Evolutionary conservation across 148 eudicot species (phyloP), one percentile per base, ranked within the genome.

Genomic region (Chenopodium suecicum): DNA sequence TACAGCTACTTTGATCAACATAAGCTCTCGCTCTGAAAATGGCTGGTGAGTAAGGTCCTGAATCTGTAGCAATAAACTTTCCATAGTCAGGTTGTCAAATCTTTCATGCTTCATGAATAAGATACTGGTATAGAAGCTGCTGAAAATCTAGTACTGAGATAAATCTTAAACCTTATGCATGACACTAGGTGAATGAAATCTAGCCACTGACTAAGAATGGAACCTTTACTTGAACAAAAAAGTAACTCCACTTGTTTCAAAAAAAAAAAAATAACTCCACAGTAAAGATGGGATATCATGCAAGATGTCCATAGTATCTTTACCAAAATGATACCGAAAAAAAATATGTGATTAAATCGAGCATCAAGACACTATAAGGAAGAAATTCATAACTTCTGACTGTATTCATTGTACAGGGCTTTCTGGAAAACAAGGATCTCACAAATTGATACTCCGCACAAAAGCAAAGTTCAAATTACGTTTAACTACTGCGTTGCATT

Each of bases 1-100:
- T 56, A 89, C 97, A 80, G 99, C 99, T 80, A 95, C 81, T 88
- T 95, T 95, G 62, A 95, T 93, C 88, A 95, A 84, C 99, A 95
- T 94, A 77, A 95, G 83, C 84, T 95, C 99, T 64, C 99, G 83
- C 91, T 95, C 98, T 31, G 99, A 92, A 83, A 95, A 95, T 78
- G 99, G 99, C 82, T 79, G 64, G 84, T 92, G 92, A 25, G 99
- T 95, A 44, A 95, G 82, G 85, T 93, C 97, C 68, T 78, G 80
- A 79, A 95, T 91, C 99, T 95, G 87, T 85, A 85, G 70, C 75
- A 82, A 80, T 65, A 80, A 86, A 29, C 37, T 50, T 78, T 52
- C 44, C 58, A 58, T 37, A 69, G 77, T 54, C 46, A 63, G 63
- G 2, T 64, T 5, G 62, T 19, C 64, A 70, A 47, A 79, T 62